Evolutionary conservation across 306 rosid species (phyloP), one percentile per base, ranked within the genome.

Genomic region (Cercis canadensis): DNA sequence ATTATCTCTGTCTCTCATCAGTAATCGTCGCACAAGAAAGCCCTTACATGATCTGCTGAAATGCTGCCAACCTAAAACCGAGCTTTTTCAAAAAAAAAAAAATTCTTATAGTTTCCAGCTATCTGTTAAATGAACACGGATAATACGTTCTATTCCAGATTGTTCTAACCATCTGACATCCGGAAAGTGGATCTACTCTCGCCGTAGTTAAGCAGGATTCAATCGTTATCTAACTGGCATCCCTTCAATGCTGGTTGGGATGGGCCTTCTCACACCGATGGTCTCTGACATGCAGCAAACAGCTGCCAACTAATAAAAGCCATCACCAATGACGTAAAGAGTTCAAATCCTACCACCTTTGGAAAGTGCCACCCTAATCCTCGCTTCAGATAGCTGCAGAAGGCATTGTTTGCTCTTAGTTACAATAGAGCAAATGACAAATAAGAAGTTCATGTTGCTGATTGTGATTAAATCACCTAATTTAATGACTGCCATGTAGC

Each of bases 231-330:
- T 17, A 13, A 18, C 44, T n/a, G 32, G 51, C 39, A 24, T 52
- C 43, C 53, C 67, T 15, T 18, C 12, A 14, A 36, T 50, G 32
- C 41, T 5, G 43, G 59, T n/a, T 10, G 52, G 6, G 61, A 59
- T 18, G 29, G 34, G 37, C 57, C 73, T 68, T 67, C 80, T 91
- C 80, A 89, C 49, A 49, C 40, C 6, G 95, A 89, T 63, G 99
- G 97, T 79, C 92, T 95, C 81, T 91, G 99, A 69, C 99, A 95
- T 18, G 92, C 96, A 62, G 96, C 57, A 75, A 89, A 87, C 37
- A 95, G 90, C 83, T 92, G 97, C 89, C 96, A 91, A 70, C 99
- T 95, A 63, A 86, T 83, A 37, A 95, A 79, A 68, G 97, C 97
- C 92, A 95, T 95, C 69, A 77, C 87, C 75, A 95, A 72, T 55